A percentile compares a stretch with the other conserved stretches of the same genome.
Conservation (phyloP, 1,139 yeast species). For the Suzukiozyma palmioleophila region DNA sequence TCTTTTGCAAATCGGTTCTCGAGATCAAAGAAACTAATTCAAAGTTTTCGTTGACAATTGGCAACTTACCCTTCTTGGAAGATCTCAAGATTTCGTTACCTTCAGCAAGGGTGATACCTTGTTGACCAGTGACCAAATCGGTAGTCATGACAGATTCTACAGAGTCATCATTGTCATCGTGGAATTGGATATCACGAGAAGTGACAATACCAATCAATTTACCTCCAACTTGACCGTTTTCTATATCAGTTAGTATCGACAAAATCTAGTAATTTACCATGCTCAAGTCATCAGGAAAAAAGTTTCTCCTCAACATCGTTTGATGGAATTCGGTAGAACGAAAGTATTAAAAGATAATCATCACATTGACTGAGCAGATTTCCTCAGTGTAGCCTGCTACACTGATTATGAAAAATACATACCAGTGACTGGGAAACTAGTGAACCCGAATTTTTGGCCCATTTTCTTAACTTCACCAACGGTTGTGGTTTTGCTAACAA, state of each 20-base stretch:
- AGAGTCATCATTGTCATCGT: slow-evolving; percentile 59
- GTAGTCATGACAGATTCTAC: slow-evolving; percentile 86
- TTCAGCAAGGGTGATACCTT: slow-evolving; percentile 75
- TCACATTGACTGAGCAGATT: slow-evolving; percentile 35
- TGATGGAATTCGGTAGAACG: slow-evolving; percentile 99
- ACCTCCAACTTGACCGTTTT: slow-evolving; percentile 80
- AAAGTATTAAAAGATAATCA: slow-evolving; percentile 71
- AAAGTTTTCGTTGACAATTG: slow-evolving; percentile 76
- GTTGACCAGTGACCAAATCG: slow-evolving; percentile 77
- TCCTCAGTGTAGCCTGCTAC: not conserved
- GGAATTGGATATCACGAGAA: slow-evolving; percentile 95
- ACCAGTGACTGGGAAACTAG: slow-evolving; percentile 99
- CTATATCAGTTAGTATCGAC: slow-evolving; percentile 38
- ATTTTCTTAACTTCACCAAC: slow-evolving; percentile 77
- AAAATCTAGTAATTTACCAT: not conserved
- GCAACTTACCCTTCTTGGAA: slow-evolving; percentile 96
- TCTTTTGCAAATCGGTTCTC: slow-evolving; percentile 95
- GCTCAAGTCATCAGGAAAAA: slow-evolving; percentile 8
- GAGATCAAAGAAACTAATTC: slow-evolving; percentile 85
- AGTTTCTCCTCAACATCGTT: slow-evolving; percentile 92
- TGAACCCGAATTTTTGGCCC: slow-evolving; percentile 77
- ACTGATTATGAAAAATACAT: slow-evolving; percentile 42
- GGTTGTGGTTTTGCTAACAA: slow-evolving; percentile 67
- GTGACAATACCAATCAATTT: slow-evolving; percentile 93
- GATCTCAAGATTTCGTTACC: slow-evolving; percentile 89